Base-by-base conservation (phyloP, 805 yeast genomes). In the Metschnikowia henanensis region DNA sequence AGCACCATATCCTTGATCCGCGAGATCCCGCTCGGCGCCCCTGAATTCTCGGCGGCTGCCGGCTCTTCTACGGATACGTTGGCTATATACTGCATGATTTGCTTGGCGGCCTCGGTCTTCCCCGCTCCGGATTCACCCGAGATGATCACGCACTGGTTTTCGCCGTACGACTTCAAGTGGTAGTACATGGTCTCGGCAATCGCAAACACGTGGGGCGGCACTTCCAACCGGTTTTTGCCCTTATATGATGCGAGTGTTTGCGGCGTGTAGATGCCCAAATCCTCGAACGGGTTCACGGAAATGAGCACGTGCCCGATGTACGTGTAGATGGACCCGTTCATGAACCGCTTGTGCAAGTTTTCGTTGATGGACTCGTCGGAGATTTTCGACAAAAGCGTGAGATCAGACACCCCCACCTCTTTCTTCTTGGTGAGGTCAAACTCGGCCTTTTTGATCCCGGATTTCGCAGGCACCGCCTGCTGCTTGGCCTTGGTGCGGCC, bases 81-180 rank as follows among this genome's bases (percentile, higher is more conserved):
- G 29, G 97, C 90, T 55, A 92, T 85, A 63, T 92, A 92, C 67
- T 92, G 97, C 98, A 92, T 92, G 65, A 92, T 91, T 63, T 95
- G 81, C 72, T 92, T 92, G 32, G 98, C 97, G 18, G 97, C 97
- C 68, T 92, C 98, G 5, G 98, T 92, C 62, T 92, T 92, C 39
- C 98, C 98, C 4, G 98, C 98, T 50, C 98, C 98, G 1, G 96
- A 87, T 64, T 92, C 98, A 45, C 98, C 98, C 3, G 96, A 87
- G 53, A 94, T 94, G 56, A 94, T 94, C 18, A 94, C 98, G 76
- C 98, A 92, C 64, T 94, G 99, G 60, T 83, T 89, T 57, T 94
- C 98, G 46, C 86, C 81, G 66, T 94, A 94, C 0, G 96, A 85
- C 66, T 91, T 91, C 83, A 94, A 77, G 64, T 92, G 87, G 68